Evolutionary conservation across 495 filamentous ascomycete genomes (phyloP).

Genomic region (Aspergillus saccharolyticus): DNA sequence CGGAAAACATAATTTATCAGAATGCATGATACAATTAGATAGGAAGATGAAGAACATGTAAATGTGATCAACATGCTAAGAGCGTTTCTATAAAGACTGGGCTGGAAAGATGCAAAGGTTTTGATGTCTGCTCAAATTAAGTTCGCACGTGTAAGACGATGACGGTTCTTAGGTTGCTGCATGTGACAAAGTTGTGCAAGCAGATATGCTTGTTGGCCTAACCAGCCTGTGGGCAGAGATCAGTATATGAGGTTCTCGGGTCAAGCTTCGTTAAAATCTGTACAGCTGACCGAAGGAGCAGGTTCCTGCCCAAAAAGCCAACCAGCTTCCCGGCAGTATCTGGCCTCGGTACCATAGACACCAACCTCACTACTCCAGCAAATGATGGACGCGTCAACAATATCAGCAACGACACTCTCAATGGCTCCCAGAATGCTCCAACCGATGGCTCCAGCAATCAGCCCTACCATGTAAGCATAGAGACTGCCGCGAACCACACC

Average conservation of each 20-base stretch:
- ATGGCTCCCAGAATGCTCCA: slow-evolving; percentile 95
- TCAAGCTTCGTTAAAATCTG: slow-evolving; percentile 7
- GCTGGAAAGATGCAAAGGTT: too few relatives aligned
- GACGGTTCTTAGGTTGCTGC: too few relatives aligned
- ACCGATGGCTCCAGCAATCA: slow-evolving; percentile 87
- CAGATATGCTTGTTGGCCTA: background rate
- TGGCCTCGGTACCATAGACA: slow-evolving; percentile 59
- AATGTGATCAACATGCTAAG: too few relatives aligned
- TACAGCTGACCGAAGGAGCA: background rate
- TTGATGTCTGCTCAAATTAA: too few relatives aligned
- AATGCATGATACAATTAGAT: too few relatives aligned
- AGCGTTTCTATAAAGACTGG: too few relatives aligned
- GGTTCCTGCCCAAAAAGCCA: slow-evolving; percentile 64
- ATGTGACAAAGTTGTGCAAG: slow-evolving; percentile 1
- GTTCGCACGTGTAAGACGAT: too few relatives aligned
- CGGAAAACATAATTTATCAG: too few relatives aligned
- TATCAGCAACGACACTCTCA: slow-evolving; percentile 85
- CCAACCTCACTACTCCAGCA: slow-evolving; percentile 90
- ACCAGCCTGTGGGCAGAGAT: background rate
- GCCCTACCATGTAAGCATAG: slow-evolving; percentile 90
- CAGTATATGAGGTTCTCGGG: background rate
- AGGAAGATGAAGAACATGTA: too few relatives aligned
- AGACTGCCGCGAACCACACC: slow-evolving; percentile 69
- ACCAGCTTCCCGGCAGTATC: slow-evolving; percentile 82
- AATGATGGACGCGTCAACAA: slow-evolving; percentile 86